Conservation (phyloP, 2,329 filamentous ascomycete genomes). For the Pseudogymnoascus sp. region DNA sequence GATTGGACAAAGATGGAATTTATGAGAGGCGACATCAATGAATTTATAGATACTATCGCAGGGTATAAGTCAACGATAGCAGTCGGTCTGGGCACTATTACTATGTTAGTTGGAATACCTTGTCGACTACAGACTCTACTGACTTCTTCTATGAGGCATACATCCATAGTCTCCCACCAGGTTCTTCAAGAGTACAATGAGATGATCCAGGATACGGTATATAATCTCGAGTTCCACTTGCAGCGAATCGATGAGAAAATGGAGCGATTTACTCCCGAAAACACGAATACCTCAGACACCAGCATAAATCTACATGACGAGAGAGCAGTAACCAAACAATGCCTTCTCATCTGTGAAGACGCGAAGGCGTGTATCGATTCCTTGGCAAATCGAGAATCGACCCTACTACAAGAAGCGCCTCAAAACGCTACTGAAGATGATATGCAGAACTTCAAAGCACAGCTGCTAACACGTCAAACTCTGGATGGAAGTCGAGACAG, state of each 20-base stretch:
- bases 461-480: constrained; percentile 25
- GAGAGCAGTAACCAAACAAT: constrained; percentile 31
- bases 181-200: constrained; percentile 32
- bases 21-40: constrained; percentile 32
- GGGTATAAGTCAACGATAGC: constrained; percentile 34
- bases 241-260: constrained; percentile 31
- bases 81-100: constrained; percentile 30
- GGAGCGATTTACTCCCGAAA: constrained; percentile 16
- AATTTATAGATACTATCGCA: constrained; percentile 31
- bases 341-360: constrained; percentile 33
- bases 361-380: constrained; percentile 30
- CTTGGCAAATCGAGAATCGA: constrained; percentile 24
- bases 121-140: constrained; percentile 15
- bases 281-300: constrained; percentile 15
- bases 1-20: constrained; percentile 36
- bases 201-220: constrained; percentile 31
- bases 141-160: constrained; percentile 24
- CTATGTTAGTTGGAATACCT: constrained; percentile 25
- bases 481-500: constrained; percentile 27
- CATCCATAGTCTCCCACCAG: constrained; percentile 25
- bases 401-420: constrained; percentile 16
- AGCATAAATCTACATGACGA: constrained; percentile 30
- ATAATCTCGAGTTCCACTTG: constrained; percentile 29
- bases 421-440: background rate
- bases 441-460: constrained; percentile 25